These are phyloP conservation scores for Fagopyrum homotropicum DNA, from an alignment of 148 eudicot genomes.

Conservation along the genomic window DNA sequence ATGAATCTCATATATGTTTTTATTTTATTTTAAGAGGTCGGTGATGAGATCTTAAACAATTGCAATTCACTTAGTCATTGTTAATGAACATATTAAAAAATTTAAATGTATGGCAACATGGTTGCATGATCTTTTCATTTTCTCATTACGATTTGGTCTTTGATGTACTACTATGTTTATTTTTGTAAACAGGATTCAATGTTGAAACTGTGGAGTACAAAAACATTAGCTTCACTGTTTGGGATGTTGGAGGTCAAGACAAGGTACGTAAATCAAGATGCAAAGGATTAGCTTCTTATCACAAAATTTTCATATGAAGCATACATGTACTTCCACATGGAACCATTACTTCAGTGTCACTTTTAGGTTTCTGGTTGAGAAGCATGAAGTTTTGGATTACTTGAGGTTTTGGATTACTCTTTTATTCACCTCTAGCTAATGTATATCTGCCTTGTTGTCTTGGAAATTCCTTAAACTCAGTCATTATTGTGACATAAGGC, in stretches of 20 bases:
- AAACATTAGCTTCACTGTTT: conserved; percentile 16
- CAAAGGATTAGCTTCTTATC: neutral
- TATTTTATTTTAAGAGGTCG: too few species aligned
- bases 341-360: too few species aligned
- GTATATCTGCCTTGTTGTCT: neutral
- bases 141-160: neutral
- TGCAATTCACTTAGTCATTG: too few species aligned
- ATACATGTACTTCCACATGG: neutral
- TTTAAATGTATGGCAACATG: too few species aligned
- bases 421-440: neutral
- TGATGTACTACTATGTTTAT: neutral
- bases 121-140: neutral
- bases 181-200: conserved; percentile 34
- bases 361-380: too few species aligned
- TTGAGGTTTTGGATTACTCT: neutral
- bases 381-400: neutral
- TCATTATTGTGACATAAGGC: neutral
- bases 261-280: conserved; percentile 5
- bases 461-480: too few species aligned
- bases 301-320: neutral
- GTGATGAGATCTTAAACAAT: too few species aligned
- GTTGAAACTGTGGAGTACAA: conserved; percentile 39
- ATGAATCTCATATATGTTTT: too few species aligned
- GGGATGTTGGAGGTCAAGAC: conserved; percentile 16
- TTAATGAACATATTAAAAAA: too few species aligned